These are phyloP conservation scores for Sporothrix schenckii DNA, from an alignment of 2,329 filamentous ascomycete species.

Conservation along the genomic window DNA sequence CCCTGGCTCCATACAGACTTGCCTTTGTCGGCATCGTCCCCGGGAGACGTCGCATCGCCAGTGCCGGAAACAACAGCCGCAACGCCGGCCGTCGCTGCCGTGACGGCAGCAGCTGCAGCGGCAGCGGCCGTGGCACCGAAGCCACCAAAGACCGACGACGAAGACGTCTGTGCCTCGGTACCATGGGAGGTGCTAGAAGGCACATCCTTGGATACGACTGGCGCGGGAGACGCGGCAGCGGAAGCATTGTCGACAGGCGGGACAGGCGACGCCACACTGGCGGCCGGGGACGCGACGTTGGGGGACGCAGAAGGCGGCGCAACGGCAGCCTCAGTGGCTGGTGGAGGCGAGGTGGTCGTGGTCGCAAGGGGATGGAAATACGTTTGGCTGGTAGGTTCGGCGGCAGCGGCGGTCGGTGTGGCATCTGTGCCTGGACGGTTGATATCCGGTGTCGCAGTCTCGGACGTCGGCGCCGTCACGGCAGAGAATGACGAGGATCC, in stretches of 20 bases:
- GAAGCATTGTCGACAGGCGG: neutral
- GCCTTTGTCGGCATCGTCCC: slow-evolving; percentile 23
- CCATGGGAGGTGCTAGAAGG: neutral
- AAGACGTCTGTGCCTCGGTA: neutral
- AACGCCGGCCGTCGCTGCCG: slow-evolving; percentile 23
- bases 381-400: neutral
- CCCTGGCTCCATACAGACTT: slow-evolving; percentile 33
- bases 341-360: neutral
- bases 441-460: slow-evolving; percentile 61
- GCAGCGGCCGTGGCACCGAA: slow-evolving; percentile 11
- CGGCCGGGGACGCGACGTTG: neutral
- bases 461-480: slow-evolving; percentile 55
- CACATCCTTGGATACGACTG: neutral
- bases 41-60: neutral
- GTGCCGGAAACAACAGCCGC: slow-evolving; percentile 10
- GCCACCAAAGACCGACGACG: slow-evolving; percentile 12
- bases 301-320: slow-evolving; percentile 11
- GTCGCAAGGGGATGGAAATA: neutral
- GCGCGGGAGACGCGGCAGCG: slow-evolving; percentile 19
- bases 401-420: slow-evolving; percentile 40
- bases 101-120: slow-evolving; percentile 18
- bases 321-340: neutral
- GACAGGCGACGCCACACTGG: neutral
- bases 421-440: slow-evolving; percentile 65
- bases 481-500: slow-evolving; percentile 61